Percentiles rank a stretch among this genome's conserved stretches.
These are phyloP conservation scores for Dittrichia graveolens DNA, from an alignment of 129 eudicot species.

Conservation along the genomic window DNA sequence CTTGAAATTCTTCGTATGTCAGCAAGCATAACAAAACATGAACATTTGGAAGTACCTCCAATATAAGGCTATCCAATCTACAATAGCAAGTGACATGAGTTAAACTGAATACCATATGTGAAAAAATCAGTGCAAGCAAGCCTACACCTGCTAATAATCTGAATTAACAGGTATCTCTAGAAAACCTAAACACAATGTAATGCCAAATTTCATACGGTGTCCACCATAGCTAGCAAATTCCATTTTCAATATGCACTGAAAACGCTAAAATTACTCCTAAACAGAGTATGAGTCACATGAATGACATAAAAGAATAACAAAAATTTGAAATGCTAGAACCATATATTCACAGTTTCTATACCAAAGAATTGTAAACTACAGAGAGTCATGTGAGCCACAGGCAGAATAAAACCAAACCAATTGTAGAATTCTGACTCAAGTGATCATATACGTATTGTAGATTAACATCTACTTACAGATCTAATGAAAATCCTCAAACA, in stretches of 20 bases:
- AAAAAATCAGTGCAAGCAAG: background rate
- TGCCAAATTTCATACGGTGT: background rate
- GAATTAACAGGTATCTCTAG: background rate
- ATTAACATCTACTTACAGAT: too few species aligned
- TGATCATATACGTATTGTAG: too few species aligned
- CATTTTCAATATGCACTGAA: conserved; percentile 5
- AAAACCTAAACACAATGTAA: too few species aligned
- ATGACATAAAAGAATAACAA: background rate
- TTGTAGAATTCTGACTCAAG: too few species aligned
- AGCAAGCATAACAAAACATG: conserved; percentile 1
- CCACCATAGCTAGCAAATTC: conserved; percentile 1
- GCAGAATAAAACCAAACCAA: too few species aligned
- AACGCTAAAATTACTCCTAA: background rate
- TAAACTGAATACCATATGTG: background rate
- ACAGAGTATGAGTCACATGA: background rate
- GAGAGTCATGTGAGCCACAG: too few species aligned
- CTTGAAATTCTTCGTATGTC: too few species aligned
- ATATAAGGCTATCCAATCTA: conserved; percentile 72
- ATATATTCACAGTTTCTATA: background rate
- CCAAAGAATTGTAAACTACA: too few species aligned
- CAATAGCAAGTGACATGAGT: conserved; percentile 1
- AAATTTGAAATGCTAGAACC: background rate
- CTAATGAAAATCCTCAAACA: too few species aligned
- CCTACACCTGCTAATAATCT: background rate
- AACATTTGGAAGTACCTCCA: conserved; percentile 65